Evolutionary conservation across 2,329 filamentous ascomycete genomes (phyloP).

Genomic region (Phoma sp.): DNA sequence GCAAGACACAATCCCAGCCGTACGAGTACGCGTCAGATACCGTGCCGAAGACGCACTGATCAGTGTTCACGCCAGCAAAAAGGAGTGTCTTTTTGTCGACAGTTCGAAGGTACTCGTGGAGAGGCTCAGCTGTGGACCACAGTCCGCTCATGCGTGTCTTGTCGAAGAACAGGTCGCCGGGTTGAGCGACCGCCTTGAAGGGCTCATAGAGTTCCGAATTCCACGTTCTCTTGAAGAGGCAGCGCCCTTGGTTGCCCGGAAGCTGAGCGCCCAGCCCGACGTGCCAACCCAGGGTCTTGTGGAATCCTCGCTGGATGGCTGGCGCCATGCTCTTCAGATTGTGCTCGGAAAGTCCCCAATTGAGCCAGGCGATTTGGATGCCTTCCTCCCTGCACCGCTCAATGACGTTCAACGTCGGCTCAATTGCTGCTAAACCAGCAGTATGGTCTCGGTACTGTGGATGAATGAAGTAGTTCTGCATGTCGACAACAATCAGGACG

Average conservation of each 20-base stretch:
- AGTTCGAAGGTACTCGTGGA: constrained; percentile 51
- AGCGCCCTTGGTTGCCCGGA: constrained; percentile 49
- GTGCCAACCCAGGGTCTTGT: constrained; percentile 52
- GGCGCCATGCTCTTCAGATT: constrained; percentile 51
- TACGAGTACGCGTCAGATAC: constrained; percentile 53
- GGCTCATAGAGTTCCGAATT: constrained; percentile 54
- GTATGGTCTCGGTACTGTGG: constrained; percentile 40
- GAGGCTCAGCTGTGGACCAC: constrained; percentile 50
- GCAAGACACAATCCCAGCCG: constrained; percentile 52
- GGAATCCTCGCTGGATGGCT: constrained; percentile 53
- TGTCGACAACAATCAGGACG: constrained; percentile 52
- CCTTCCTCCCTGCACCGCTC: constrained; percentile 50
- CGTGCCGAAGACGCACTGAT: constrained; percentile 54
- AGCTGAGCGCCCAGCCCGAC: constrained; percentile 50
- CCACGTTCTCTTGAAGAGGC: constrained; percentile 53
- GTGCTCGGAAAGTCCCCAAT: constrained; percentile 52
- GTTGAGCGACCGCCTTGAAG: constrained; percentile 46
- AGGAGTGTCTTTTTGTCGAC: constrained; percentile 53
- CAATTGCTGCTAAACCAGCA: constrained; percentile 41
- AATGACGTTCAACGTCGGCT: constrained; percentile 50
- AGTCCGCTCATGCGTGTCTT: constrained; percentile 54
- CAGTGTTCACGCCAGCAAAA: constrained; percentile 54
- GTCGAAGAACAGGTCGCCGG: constrained; percentile 54
- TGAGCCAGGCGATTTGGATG: constrained; percentile 53
- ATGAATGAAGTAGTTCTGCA: constrained; percentile 55